Base-by-base conservation (phyloP, 176 grass and related monocot species). In the Aegilops tauschii region DNA sequence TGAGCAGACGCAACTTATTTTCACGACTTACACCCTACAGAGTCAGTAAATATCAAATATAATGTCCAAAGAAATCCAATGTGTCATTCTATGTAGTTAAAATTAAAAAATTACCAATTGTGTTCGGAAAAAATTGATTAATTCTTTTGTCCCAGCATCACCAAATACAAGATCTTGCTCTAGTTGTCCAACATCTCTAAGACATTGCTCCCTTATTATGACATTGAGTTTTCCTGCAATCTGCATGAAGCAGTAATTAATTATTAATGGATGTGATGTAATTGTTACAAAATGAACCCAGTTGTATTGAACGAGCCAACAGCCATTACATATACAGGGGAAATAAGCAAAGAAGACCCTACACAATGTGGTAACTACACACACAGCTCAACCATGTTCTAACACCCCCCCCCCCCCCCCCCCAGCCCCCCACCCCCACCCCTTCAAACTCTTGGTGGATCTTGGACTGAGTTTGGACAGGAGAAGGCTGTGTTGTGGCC, bases 151-250 rank as follows among this genome's bases (percentile, higher is more conserved):
- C 69, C 90, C 94, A 83, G 94, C 92, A 91, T 96, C 88, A 40
- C 97, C 97, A 87, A 96, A 98, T 21, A 96, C 97, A 78, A 98
- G 92, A 95, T 98, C 92, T 91, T 98, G 97, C 64, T 98, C 92
- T 75, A 98, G 76, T 35, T 96, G 90, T 81, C 97, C 97, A 85
- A 98, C 88, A 89, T 96, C 92, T 80, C 90, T 84, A 86, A 98
- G 94, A 34, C 62, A 79, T 88, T 96, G 94, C 37, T 98, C 94
- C 92, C 85, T 90, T 86, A 98, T 96, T 85, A 96, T 89, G 66
- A 30, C 83, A 90, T 96, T 94, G 42, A 98, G 88, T 61, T 98
- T 98, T 75, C 90, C 90, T 83, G 97, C 97, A 94, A 98, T 91
- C 97, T 98, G 90, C 65, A 88, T 83, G 68, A 62, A 62, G 21